These are phyloP conservation scores for Sugiyamaella mastotermitis DNA, from an alignment of 805 yeast genomes.

Conservation along the genomic window DNA sequence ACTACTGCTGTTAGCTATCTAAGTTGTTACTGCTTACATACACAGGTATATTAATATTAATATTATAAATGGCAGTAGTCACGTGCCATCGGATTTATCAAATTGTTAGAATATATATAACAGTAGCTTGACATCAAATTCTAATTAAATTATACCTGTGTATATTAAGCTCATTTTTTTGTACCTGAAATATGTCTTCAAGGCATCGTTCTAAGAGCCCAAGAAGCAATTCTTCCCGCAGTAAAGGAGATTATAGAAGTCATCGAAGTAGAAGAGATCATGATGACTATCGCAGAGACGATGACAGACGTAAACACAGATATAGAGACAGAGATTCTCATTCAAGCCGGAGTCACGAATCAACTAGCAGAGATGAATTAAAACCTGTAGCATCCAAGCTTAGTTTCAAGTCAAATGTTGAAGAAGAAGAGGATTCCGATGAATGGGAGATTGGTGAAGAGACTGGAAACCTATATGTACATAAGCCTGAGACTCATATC, in stretches of 20 bases:
- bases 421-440: conserved; percentile 2
- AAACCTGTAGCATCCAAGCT: neutral
- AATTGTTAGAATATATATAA: too few species aligned
- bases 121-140: too few species aligned
- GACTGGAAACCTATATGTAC: conserved; percentile 8
- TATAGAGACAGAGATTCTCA: neutral
- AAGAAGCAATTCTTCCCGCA: too few species aligned
- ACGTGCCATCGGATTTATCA: too few species aligned
- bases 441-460: conserved; percentile 17
- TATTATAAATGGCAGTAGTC: too few species aligned
- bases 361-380: neutral
- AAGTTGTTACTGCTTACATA: too few species aligned
- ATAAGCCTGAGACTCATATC: neutral
- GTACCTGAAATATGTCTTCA: too few species aligned
- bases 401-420: neutral
- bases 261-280: neutral
- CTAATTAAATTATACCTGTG: too few species aligned
- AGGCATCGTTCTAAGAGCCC: too few species aligned
- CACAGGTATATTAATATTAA: too few species aligned
- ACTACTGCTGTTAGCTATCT: too few species aligned
- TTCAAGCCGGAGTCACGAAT: neutral
- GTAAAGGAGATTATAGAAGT: conserved; percentile 1
- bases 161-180: too few species aligned
- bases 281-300: neutral
- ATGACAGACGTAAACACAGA: neutral